Conservation (phyloP, 1,284 basidiomycete species). For the Leccinum ponderosum region DNA sequence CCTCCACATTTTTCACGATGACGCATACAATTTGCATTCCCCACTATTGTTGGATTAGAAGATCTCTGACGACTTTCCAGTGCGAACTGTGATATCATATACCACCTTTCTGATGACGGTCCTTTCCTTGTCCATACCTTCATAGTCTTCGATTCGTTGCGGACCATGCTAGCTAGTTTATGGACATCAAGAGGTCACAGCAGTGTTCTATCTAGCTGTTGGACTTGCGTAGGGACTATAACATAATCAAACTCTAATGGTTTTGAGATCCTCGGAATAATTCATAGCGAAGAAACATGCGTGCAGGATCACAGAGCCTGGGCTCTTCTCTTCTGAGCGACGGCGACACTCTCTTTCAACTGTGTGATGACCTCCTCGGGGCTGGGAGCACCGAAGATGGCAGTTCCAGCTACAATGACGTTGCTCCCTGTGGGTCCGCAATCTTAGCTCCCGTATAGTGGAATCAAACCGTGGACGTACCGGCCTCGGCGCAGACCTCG, state of each 20-base stretch:
- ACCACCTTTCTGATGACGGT: slow-evolving; percentile 31
- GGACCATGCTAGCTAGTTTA: slow-evolving; percentile 19
- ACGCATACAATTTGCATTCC: slow-evolving; percentile 27
- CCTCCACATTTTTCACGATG: slow-evolving; percentile 26
- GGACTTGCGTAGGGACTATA: slow-evolving; percentile 26
- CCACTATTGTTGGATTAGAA: slow-evolving; percentile 36
- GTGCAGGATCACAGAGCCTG: slow-evolving; percentile 2
- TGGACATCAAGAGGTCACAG: slow-evolving; percentile 4
- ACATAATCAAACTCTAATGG: slow-evolving; percentile 30
- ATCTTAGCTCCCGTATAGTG: not conserved
- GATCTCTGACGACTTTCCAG: slow-evolving; percentile 21
- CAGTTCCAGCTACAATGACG: slow-evolving; percentile 97
- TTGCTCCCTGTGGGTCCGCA: slow-evolving; percentile 72
- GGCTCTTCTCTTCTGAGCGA: slow-evolving; percentile 57
- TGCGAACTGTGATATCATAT: slow-evolving; percentile 31
- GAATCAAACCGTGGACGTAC: slow-evolving; percentile 42
- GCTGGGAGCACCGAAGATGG: slow-evolving; percentile 84
- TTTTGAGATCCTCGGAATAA: not conserved
- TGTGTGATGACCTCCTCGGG: slow-evolving; percentile 78
- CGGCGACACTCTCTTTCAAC: slow-evolving; percentile 72
- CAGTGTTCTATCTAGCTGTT: slow-evolving; percentile 16
- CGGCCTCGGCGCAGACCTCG: slow-evolving; percentile 87
- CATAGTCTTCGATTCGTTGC: slow-evolving; percentile 13
- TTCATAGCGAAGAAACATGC: not conserved
- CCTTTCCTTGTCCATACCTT: slow-evolving; percentile 26